Evolutionary conservation across 2,329 filamentous ascomycete genomes (phyloP), one percentile per base, ranked within the genome.

Genomic region (Neofusicoccum sp.): DNA sequence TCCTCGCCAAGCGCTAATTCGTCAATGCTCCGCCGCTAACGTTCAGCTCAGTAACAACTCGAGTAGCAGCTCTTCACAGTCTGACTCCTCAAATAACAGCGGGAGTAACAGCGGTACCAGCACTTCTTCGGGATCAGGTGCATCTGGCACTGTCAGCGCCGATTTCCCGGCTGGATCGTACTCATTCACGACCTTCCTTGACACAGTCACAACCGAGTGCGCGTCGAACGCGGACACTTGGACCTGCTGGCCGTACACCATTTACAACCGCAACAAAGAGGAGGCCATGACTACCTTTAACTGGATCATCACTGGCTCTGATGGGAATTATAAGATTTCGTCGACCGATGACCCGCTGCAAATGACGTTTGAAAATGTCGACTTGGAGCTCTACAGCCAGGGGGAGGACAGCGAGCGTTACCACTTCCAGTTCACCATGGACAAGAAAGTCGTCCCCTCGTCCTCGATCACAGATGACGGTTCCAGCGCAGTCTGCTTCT

Each of bases 151-250:
- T 28, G 61, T 66, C 3, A 70, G 71, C 16, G 66, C 71, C 11
- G 71, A 75, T 60, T 89, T 89, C 68, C 89, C 88, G 1, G 76
- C 83, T 1, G 89, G 88, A 5, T 81, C 84, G n/a, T 90, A 86
- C 73, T 79, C 83, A 41, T 79, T 91, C 67, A 78, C 82, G 6
- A 86, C 86, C 28, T 83, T 83, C 64, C 83, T 91, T 43, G 78
- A 81, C 56, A 82, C 78, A 4, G 75, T 82, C 2, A 75, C 77
- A 14, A 83, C 84, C 6, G 79, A 79, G 54, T 91, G 89, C 74
- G 87, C 86, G 0, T 80, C 83, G 12, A 82, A 85, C 67, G 67
- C 83, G 0, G 75, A 79, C 4, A 86, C 86, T 1, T 91, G 87
- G 85, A 79, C 79, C 61, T 91, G 88, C 77, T 85, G 82, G 65